Evolutionary conservation across 805 yeast species (phyloP).

Genomic region (Hanseniaspora thailandica): DNA sequence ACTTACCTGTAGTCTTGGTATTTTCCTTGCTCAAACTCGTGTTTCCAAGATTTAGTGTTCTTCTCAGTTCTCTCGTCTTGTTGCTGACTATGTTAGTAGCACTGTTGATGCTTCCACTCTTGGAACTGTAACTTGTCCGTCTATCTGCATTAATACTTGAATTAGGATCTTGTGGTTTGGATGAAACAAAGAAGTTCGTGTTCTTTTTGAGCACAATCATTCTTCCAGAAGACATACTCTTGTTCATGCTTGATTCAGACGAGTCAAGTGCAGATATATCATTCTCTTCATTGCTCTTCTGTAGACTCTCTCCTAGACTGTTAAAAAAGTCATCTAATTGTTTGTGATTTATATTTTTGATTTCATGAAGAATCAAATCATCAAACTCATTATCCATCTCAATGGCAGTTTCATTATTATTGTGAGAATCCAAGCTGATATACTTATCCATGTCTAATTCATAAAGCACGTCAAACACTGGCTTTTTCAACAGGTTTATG

Average conservation of each 20-base stretch:
- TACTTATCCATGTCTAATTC: not conserved
- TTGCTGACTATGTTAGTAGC: not conserved
- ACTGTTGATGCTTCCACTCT: not conserved
- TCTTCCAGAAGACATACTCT: constrained; percentile 1
- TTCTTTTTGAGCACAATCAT: constrained; percentile 3
- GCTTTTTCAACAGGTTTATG: constrained; percentile 8
- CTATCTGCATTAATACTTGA: not conserved
- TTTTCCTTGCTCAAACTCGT: not conserved
- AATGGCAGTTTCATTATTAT: not conserved
- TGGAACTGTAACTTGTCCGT: not conserved
- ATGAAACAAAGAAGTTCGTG: constrained; percentile 7
- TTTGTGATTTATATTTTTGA: not conserved
- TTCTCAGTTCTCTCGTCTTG: not conserved
- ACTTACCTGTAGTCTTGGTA: not conserved
- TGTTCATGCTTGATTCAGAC: not conserved
- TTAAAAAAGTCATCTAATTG: not conserved
- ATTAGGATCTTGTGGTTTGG: not conserved
- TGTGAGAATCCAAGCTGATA: not conserved
- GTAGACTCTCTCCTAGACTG: not conserved
- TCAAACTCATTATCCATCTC: not conserved
- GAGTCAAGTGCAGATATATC: not conserved
- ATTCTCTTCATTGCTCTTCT: not conserved
- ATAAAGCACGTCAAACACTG: constrained; percentile 10
- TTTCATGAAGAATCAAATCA: not conserved
- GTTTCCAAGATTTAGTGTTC: constrained; percentile 1